phyloP scores from a whole-genome alignment of 192 early-diverging fungal species.

The Entrophospora sp. region DNA sequence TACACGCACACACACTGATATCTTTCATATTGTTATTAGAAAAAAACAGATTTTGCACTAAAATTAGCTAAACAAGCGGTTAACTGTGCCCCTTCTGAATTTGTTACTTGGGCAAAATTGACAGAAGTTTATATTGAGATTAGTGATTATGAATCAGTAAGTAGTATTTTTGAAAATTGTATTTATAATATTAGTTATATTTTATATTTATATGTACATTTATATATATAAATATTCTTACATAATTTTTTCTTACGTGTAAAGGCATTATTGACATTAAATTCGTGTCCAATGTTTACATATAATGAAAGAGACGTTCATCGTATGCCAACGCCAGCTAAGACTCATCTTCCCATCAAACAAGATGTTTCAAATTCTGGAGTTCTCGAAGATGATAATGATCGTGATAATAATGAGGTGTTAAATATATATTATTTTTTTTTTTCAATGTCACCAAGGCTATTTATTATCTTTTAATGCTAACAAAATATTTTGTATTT shows the following conservation, averaged over 20 bases:
- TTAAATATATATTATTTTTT: neutral
- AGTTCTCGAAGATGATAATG: conserved; percentile 52
- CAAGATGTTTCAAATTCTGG: conserved; percentile 57
- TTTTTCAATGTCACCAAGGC: neutral
- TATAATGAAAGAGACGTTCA: conserved; percentile 80
- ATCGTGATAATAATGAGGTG: conserved; percentile 47
- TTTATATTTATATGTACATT: neutral
- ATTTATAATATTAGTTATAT: neutral
- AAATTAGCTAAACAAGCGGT: conserved; percentile 89
- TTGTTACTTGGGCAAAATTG: conserved; percentile 89
- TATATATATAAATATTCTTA: neutral
- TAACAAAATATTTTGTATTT: neutral
- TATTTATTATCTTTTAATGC: neutral
- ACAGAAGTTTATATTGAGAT: conserved; percentile 87
- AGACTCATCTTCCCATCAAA: conserved; percentile 83
- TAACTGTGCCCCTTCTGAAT: conserved; percentile 91
- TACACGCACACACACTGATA: too few species aligned
- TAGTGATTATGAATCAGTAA: conserved; percentile 71
- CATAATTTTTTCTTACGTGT: neutral
- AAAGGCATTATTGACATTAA: conserved; percentile 87
- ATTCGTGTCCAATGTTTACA: conserved; percentile 99
- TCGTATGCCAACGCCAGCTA: conserved; percentile 82
- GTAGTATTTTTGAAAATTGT: conserved; percentile 1
- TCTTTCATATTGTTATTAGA: conserved; percentile 23
- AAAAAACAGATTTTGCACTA: conserved; percentile 65